phyloP scores from a whole-genome alignment of 192 early-diverging fungal species.

The Coemansia sp. region DNA sequence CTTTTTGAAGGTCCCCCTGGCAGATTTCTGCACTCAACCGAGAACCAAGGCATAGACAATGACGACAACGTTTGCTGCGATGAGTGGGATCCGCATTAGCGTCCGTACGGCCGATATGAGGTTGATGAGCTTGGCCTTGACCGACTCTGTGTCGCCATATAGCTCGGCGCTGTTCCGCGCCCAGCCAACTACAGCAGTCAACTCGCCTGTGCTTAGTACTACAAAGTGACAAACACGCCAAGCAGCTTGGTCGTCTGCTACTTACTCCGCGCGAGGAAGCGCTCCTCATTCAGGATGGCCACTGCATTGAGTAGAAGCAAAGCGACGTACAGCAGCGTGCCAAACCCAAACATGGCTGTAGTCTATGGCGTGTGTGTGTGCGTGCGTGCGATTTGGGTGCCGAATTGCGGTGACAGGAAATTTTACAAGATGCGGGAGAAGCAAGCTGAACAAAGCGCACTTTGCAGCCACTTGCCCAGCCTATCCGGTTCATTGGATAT shows the following conservation, averaged over 20 bases:
- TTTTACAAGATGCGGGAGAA: too few species aligned
- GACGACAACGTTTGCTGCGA: slow-evolving; percentile 72
- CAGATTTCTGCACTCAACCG: slow-evolving; percentile 53
- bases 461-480: not conserved
- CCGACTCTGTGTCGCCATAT: slow-evolving; percentile 62
- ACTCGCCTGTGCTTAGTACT: not conserved
- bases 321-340: slow-evolving; percentile 73
- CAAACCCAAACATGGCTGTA: slow-evolving; percentile 59
- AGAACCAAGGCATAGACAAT: slow-evolving; percentile 81
- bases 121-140: slow-evolving; percentile 80
- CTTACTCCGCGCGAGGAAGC: slow-evolving; percentile 87
- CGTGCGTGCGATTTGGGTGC: not conserved
- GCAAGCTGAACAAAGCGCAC: too few species aligned
- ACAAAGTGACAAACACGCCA: too few species aligned
- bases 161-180: slow-evolving; percentile 57
- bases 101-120: slow-evolving; percentile 89
- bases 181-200: slow-evolving; percentile 63
- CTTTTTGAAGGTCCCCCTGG: not conserved
- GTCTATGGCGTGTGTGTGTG: not conserved
- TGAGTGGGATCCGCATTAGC: slow-evolving; percentile 82
- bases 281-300: slow-evolving; percentile 87
- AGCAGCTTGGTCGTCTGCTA: not conserved
- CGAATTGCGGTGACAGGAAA: too few species aligned
- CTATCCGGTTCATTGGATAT: not conserved
- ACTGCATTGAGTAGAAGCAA: slow-evolving; percentile 85